Conservation (phyloP, 768 basidiomycete genomes). For the Boletus vinaceobasis region DNA sequence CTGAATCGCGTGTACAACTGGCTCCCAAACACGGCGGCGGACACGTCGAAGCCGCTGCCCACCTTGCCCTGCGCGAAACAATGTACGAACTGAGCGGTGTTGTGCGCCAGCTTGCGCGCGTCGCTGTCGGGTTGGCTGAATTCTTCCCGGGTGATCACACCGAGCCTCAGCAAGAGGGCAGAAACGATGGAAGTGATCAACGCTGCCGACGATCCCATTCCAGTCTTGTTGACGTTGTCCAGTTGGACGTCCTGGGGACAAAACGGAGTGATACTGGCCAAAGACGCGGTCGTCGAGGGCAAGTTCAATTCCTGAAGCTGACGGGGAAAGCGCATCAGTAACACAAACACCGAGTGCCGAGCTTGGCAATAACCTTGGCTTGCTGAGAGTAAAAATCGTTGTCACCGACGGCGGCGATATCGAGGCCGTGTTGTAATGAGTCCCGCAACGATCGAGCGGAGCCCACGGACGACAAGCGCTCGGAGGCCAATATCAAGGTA, state of each 20-base stretch:
- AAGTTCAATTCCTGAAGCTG: constrained; percentile 65
- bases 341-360: not conserved
- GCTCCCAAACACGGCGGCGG: constrained; percentile 90
- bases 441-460: constrained; percentile 43
- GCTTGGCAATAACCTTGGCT: constrained; percentile 53
- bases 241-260: constrained; percentile 63
- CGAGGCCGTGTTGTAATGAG: constrained; percentile 51
- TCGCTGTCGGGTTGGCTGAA: constrained; percentile 43
- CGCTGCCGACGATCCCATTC: constrained; percentile 94
- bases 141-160: constrained; percentile 51
- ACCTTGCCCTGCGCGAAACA: constrained; percentile 98
- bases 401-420: constrained; percentile 84
- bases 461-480: constrained; percentile 34
- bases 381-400: constrained; percentile 98
- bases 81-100: constrained; percentile 91
- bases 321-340: not conserved
- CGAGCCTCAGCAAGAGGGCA: constrained; percentile 74
- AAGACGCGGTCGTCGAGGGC: constrained; percentile 59
- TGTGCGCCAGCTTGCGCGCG: constrained; percentile 73
- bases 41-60: constrained; percentile 96
- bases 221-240: constrained; percentile 92
- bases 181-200: constrained; percentile 94
- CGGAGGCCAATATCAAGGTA: constrained; percentile 64
- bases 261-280: constrained; percentile 75
- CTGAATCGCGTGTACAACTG: constrained; percentile 89